A percentile compares a stretch with the other conserved stretches of the same genome.
phyloP scores from a whole-genome alignment of 352 stramenopile species.

The Bremia lactucae region DNA sequence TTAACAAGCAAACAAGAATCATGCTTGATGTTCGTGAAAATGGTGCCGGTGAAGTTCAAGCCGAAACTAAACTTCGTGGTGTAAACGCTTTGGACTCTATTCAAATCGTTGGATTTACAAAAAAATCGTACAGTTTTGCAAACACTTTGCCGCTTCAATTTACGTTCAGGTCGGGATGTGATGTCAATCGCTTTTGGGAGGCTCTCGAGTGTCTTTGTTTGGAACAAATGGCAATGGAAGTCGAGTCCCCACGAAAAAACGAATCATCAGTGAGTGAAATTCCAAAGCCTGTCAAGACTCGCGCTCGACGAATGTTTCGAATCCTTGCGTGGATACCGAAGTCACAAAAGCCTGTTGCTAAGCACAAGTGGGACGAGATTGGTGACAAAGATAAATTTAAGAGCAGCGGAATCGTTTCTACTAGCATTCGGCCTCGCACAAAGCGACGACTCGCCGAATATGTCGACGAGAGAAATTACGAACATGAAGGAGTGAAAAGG shows the following conservation, averaged over 20 bases:
- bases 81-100: conserved; percentile 26
- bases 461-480: conserved; percentile 1
- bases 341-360: conserved; percentile 31
- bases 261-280: conserved; percentile 45
- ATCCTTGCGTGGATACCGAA: conserved; percentile 68
- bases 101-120: conserved; percentile 46
- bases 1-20: conserved; percentile 41
- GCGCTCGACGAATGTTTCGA: conserved; percentile 51
- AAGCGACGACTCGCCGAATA: conserved; percentile 14
- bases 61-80: conserved; percentile 4
- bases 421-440: conserved; percentile 26
- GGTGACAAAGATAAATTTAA: conserved; percentile 8
- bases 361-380: conserved; percentile 17
- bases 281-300: conserved; percentile 48
- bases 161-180: conserved; percentile 21
- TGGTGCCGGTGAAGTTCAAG: conserved; percentile 1
- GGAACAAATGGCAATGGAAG: conserved; percentile 75
- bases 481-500: conserved; percentile 3
- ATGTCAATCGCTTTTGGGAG: conserved; percentile 68
- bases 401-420: conserved; percentile 61
- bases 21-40: conserved; percentile 30
- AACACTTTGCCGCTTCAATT: conserved; percentile 48
- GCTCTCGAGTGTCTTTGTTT: conserved; percentile 68
- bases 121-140: conserved; percentile 64
- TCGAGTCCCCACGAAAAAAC: conserved; percentile 39